phyloP scores from a whole-genome alignment of 495 filamentous ascomycete species.

The Hypomontagnella monticulosa region DNA sequence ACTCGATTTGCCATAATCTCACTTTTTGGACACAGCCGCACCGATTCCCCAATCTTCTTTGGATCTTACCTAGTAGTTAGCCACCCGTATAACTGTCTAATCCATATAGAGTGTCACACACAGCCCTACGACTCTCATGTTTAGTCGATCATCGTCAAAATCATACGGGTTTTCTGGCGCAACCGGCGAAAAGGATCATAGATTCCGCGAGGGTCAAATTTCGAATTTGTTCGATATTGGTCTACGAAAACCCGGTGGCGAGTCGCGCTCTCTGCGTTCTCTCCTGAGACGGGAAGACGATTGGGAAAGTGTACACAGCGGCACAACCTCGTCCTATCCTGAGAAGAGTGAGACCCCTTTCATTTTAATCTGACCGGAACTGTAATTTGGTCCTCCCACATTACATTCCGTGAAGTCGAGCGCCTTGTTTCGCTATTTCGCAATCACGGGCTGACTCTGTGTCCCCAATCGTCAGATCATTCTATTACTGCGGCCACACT shows the following conservation, averaged over 20 bases:
- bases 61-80: constrained; percentile 10
- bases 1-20: neutral
- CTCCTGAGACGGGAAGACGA: constrained; percentile 51
- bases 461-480: constrained; percentile 45
- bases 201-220: constrained; percentile 47
- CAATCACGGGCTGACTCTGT: constrained; percentile 37
- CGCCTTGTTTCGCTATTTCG: constrained; percentile 19
- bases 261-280: constrained; percentile 52
- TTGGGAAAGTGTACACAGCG: constrained; percentile 37
- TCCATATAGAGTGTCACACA: constrained; percentile 18
- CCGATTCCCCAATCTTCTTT: constrained; percentile 8
- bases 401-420: constrained; percentile 8
- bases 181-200: constrained; percentile 49
- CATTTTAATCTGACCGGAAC: constrained; percentile 2
- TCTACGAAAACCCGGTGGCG: constrained; percentile 42
- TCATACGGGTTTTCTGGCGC: constrained; percentile 41
- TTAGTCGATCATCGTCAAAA: constrained; percentile 58
- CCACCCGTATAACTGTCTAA: constrained; percentile 15
- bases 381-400: constrained; percentile 24
- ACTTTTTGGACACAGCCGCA: constrained; percentile 24
- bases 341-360: constrained; percentile 56
- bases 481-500: constrained; percentile 50
- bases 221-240: constrained; percentile 54
- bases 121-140: constrained; percentile 53
- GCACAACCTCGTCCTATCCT: constrained; percentile 45